Evolutionary conservation across 345 rosid species (phyloP), one percentile per base, ranked within the genome.

Genomic region (Sonneratia alba): DNA sequence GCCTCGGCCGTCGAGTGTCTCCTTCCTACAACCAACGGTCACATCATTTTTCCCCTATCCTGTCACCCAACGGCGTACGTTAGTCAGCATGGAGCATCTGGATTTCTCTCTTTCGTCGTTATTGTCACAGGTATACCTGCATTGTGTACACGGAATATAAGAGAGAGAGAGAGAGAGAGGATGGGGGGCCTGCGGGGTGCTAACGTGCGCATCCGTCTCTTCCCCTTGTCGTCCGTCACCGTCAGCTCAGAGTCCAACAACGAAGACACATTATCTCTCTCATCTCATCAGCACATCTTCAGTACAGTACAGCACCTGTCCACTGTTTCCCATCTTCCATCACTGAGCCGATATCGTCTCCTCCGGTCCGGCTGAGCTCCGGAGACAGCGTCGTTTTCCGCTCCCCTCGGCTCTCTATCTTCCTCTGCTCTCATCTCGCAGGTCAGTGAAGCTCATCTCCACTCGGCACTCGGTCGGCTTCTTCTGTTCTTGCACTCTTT

Each of bases 21-120:
- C 64, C n/a, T 24, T 18, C 66, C 3, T 45, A 36, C 47, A 21
- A 51, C 65, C 57, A 70, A 70, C 72, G 72, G 72, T 55, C 64
- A 21, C 57, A 36, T 47, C 37, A 10, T 65, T 15, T 3, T 13
- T 0, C n/a, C 57, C 6, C 57, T 53, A 2, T 11, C 51, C 16
- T 47, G 51, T 53, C 59, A 19, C 0, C 34, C 62, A 42, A 22
- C 66, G 66, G 66, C 66, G 66, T 7, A 62, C 24, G 62, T 56
- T 1, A 3, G 27, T 56, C 0, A 22, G 62, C 62, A 18, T 16
- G 2, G 0, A 56, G 22, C 10, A 21, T 22, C 3, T 21, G 16
- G 16, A 19, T 22, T 22, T n/a, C n/a, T 59, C 4, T 9, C 14
- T 6, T 13, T 16, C 24, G 7, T 22, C 22, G 12, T 6, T 51